phyloP scores from a whole-genome alignment of 257 asterid genomes.

The Linaria vulgaris region DNA sequence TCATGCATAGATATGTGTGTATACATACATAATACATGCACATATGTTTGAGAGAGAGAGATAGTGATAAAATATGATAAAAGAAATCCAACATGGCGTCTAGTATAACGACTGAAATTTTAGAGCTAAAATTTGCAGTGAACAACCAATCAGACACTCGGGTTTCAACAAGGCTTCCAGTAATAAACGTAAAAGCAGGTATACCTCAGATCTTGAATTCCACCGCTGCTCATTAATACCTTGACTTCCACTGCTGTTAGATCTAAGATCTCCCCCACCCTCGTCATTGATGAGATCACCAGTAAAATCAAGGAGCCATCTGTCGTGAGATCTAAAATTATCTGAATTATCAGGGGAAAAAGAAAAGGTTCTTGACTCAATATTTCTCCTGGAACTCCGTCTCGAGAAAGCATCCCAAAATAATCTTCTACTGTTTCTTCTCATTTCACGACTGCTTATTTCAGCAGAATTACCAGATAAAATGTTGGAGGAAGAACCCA shows the following conservation, averaged over 20 bases:
- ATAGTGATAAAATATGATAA: neutral
- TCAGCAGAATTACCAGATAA: slow-evolving; percentile 55
- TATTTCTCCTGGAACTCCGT: slow-evolving; percentile 64
- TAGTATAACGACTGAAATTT: too few species aligned
- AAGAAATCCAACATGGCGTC: too few species aligned
- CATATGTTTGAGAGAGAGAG: neutral
- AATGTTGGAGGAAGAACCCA: slow-evolving; percentile 48
- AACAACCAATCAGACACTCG: slow-evolving; percentile 4
- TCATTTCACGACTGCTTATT: slow-evolving; percentile 49
- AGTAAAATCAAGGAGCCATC: slow-evolving; percentile 62
- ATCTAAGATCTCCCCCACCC: slow-evolving; percentile 51
- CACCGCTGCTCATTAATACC: slow-evolving; percentile 48
- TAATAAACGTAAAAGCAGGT: neutral
- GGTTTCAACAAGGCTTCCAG: slow-evolving; percentile 4
- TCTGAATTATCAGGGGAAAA: slow-evolving; percentile 55
- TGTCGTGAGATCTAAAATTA: slow-evolving; percentile 47
- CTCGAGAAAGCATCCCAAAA: slow-evolving; percentile 90
- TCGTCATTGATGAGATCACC: slow-evolving; percentile 52
- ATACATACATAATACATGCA: neutral
- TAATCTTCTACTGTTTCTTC: slow-evolving; percentile 77
- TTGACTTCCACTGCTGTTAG: slow-evolving; percentile 40
- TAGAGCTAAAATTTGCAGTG: neutral
- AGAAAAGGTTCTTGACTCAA: slow-evolving; percentile 43
- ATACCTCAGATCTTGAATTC: slow-evolving; percentile 83
- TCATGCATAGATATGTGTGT: neutral